These are phyloP conservation scores for Fusarium metavorans DNA, from an alignment of 2,329 filamentous ascomycete species.

Conservation along the genomic window DNA sequence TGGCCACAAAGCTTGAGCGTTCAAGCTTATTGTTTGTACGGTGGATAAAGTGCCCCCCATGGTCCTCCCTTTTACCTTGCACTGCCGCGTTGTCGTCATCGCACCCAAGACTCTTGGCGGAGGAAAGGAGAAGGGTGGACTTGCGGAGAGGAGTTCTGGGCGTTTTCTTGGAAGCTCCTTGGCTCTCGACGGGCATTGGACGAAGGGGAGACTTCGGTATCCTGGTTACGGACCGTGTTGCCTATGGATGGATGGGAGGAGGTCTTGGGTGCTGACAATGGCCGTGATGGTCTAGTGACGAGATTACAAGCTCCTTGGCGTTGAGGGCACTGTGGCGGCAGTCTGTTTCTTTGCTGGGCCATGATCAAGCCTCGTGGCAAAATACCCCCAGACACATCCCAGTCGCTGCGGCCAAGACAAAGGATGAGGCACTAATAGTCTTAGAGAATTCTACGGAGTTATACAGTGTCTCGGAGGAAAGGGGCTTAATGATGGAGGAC, in stretches of 20 bases:
- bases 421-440: background rate
- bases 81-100: constrained; percentile 45
- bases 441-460: background rate
- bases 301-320: background rate
- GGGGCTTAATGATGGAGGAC: background rate
- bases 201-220: background rate
- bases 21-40: constrained; percentile 27
- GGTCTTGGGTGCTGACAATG: background rate
- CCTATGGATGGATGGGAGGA: background rate
- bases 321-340: background rate
- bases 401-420: background rate
- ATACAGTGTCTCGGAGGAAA: background rate
- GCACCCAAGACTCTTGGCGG: constrained; percentile 41
- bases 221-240: constrained; percentile 1
- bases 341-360: background rate
- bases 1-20: constrained; percentile 41
- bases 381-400: background rate
- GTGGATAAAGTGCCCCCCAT: constrained; percentile 3
- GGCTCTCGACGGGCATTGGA: constrained; percentile 9
- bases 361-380: background rate
- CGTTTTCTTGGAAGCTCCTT: constrained; percentile 23
- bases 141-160: constrained; percentile 23
- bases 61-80: constrained; percentile 23
- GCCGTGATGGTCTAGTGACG: background rate
- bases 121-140: constrained; percentile 5